phyloP scores from a whole-genome alignment of 1,284 basidiomycete genomes.

The Phenoliferia sp. region DNA sequence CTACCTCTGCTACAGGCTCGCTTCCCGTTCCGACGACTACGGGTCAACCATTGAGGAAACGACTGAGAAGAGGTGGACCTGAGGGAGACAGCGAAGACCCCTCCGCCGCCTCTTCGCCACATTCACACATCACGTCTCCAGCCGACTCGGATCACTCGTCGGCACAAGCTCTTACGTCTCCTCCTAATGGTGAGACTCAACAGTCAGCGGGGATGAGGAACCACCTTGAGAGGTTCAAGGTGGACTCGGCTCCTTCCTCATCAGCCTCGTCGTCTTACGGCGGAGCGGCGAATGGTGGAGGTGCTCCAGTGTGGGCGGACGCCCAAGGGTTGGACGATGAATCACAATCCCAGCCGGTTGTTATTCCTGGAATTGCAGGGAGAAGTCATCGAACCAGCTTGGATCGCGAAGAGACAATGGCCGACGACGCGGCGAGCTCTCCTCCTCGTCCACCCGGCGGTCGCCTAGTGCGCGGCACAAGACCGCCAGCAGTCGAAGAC shows the following conservation, averaged over 20 bases:
- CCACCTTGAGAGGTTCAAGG: slow-evolving; percentile 25
- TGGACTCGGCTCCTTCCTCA: slow-evolving; percentile 21
- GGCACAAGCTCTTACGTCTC: not conserved
- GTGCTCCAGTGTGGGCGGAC: not conserved
- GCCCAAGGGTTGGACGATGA: not conserved
- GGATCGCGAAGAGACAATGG: too few relatives aligned
- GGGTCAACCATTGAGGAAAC: not conserved
- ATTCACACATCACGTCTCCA: not conserved
- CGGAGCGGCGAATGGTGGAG: slow-evolving; percentile 1
- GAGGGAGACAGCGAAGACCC: not conserved
- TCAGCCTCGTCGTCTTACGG: slow-evolving; percentile 15
- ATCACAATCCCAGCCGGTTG: not conserved
- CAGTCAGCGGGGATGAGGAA: not conserved
- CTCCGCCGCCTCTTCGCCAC: not conserved
- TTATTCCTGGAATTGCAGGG: not conserved
- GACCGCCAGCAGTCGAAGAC: not conserved
- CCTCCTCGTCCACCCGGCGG: not conserved
- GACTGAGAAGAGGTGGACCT: not conserved
- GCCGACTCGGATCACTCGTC: not conserved
- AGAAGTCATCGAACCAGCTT: too few relatives aligned
- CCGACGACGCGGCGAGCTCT: too few relatives aligned
- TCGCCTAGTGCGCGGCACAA: not conserved
- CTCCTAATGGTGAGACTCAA: not conserved
- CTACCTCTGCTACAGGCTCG: not conserved
- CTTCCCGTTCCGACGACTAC: not conserved